Evolutionary conservation across 2,329 filamentous ascomycete species (phyloP).

Genomic region (Fusarium nurragi): DNA sequence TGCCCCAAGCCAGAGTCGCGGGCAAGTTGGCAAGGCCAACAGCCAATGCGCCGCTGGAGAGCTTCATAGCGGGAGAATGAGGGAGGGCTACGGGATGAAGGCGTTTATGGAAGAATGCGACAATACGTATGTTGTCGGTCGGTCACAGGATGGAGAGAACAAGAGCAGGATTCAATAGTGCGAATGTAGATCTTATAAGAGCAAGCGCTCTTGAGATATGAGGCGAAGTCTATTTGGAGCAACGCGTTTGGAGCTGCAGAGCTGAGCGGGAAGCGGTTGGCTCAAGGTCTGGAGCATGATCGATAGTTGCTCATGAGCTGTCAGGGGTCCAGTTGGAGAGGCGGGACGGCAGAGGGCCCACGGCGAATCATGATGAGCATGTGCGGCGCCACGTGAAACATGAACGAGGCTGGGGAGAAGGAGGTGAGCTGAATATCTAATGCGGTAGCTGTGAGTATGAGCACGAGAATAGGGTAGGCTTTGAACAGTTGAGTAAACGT

Average conservation of each 20-base stretch:
- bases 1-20: slow-evolving; percentile 53
- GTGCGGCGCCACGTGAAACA: slow-evolving; percentile 39
- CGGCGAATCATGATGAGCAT: slow-evolving; percentile 37
- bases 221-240: slow-evolving; percentile 24
- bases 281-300: slow-evolving; percentile 28
- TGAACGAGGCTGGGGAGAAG: slow-evolving; percentile 23
- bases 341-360: slow-evolving; percentile 9
- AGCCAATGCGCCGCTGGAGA: slow-evolving; percentile 43
- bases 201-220: not conserved
- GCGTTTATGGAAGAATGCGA: slow-evolving; percentile 1
- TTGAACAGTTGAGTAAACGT: not conserved
- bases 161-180: not conserved
- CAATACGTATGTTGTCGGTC: not conserved
- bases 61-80: slow-evolving; percentile 46
- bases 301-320: slow-evolving; percentile 27
- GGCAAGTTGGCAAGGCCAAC: slow-evolving; percentile 49
- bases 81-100: not conserved
- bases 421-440: not conserved
- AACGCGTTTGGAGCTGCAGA: slow-evolving; percentile 22
- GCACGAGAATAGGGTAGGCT: not conserved
- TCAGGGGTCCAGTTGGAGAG: slow-evolving; percentile 13
- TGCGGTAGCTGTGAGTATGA: not conserved
- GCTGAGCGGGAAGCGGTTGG: slow-evolving; percentile 32
- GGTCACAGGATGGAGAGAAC: not conserved
- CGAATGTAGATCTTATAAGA: slow-evolving; percentile 11